These are phyloP conservation scores for Microcyclosporella mali DNA, from an alignment of 2,329 filamentous ascomycete species.

Conservation along the genomic window DNA sequence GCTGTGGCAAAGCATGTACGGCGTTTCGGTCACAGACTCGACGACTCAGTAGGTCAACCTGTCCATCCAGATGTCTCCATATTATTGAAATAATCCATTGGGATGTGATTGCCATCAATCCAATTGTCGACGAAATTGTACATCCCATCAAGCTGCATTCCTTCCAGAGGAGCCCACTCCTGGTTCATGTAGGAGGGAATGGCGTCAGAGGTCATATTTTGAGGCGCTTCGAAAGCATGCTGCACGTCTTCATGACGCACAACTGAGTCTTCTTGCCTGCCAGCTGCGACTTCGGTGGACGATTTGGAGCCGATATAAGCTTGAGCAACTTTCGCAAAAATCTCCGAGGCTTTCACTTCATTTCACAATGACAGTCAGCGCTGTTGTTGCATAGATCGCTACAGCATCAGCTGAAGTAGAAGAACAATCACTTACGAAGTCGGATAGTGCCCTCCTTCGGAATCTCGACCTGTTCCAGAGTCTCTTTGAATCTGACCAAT, in stretches of 20 bases:
- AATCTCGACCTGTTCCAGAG: constrained; percentile 5
- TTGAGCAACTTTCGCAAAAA: constrained; percentile 9
- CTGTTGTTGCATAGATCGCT: too few species aligned
- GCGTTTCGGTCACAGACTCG: too few species aligned
- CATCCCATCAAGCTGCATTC: constrained; percentile 10
- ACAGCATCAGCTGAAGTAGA: too few species aligned
- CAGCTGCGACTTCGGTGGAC: not conserved
- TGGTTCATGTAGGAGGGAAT: not conserved
- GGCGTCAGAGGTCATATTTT: not conserved
- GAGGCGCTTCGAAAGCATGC: constrained; percentile 5
- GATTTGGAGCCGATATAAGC: constrained; percentile 7
- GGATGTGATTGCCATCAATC: constrained; percentile 12
- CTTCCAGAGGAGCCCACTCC: constrained; percentile 2
- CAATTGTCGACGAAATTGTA: constrained; percentile 12
- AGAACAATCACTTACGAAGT: not conserved
- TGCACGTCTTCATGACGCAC: constrained; percentile 5
- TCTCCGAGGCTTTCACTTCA: constrained; percentile 3
- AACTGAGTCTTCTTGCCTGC: not conserved
- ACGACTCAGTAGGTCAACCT: too few species aligned
- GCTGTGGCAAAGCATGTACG: too few species aligned
- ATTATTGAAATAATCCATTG: constrained; percentile 8
- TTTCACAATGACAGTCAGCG: too few species aligned
- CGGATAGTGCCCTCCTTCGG: constrained; percentile 4
- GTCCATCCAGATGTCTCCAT: not conserved
- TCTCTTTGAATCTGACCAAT: constrained; percentile 8